Evolutionary conservation across 1,139 yeast species (phyloP).

Genomic region (Arxiozyma slooffiae): DNA sequence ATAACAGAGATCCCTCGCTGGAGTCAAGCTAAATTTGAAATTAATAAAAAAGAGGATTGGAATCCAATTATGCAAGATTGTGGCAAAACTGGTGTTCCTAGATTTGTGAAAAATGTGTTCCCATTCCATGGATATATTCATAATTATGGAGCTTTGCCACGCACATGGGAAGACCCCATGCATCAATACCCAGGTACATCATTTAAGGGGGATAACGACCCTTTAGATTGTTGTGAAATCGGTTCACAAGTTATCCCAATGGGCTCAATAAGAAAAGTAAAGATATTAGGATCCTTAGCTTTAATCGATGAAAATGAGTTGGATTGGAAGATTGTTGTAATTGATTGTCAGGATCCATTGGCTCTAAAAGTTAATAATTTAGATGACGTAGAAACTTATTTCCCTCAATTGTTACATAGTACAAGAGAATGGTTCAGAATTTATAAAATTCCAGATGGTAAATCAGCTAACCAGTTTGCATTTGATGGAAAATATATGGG

Average conservation of each 20-base stretch:
- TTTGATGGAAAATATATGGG: slow-evolving; percentile 71
- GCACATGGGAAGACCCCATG: slow-evolving; percentile 87
- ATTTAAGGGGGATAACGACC: slow-evolving; percentile 82
- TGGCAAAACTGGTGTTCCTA: slow-evolving; percentile 69
- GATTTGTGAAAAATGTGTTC: slow-evolving; percentile 84
- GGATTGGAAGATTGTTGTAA: slow-evolving; percentile 92
- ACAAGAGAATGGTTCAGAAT: slow-evolving; percentile 91
- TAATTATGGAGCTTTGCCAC: slow-evolving; percentile 97
- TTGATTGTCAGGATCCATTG: slow-evolving; percentile 72
- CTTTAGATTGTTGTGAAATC: slow-evolving; percentile 91
- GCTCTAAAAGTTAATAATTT: slow-evolving; percentile 67
- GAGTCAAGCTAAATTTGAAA: slow-evolving; percentile 90
- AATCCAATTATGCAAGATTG: slow-evolving; percentile 93
- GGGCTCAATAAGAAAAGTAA: slow-evolving; percentile 72
- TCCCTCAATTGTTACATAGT: slow-evolving; percentile 80
- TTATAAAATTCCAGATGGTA: slow-evolving; percentile 91
- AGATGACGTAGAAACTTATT: slow-evolving; percentile 67
- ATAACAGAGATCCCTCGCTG: slow-evolving; percentile 92
- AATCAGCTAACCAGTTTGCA: slow-evolving; percentile 78
- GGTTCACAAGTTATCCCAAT: slow-evolving; percentile 50
- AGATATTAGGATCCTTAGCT: slow-evolving; percentile 87
- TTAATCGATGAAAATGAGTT: slow-evolving; percentile 94
- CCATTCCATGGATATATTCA: slow-evolving; percentile 96
- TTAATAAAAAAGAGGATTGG: slow-evolving; percentile 58
- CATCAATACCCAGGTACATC: neutral